A percentile compares a stretch with the other conserved stretches of the same genome.
Conservation (phyloP, 1,284 basidiomycete species). For the Ustanciosporium gigantosporum region DNA sequence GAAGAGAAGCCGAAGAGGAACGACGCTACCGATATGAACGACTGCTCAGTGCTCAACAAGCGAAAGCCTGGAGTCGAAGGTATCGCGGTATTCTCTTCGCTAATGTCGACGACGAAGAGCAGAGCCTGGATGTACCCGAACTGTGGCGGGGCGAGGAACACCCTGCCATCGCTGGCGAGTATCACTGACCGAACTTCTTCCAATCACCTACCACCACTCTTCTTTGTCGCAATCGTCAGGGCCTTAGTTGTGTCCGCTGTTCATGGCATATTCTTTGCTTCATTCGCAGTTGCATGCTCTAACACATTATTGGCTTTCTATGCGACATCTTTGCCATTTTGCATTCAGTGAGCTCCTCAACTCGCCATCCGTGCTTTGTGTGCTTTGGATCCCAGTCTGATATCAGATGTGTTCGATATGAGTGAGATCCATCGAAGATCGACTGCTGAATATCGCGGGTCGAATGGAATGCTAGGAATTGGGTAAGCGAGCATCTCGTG, state of each 20-base stretch:
- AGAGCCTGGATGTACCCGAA: slow-evolving; percentile 28
- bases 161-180: slow-evolving; percentile 30
- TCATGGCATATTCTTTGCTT: not conserved
- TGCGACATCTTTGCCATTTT: too few relatives aligned
- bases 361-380: too few relatives aligned
- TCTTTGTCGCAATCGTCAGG: not conserved
- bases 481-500: too few relatives aligned
- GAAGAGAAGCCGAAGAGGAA: slow-evolving; percentile 14
- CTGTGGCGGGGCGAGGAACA: slow-evolving; percentile 38
- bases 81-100: slow-evolving; percentile 35
- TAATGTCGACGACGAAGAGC: slow-evolving; percentile 35
- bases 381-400: too few relatives aligned
- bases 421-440: too few relatives aligned
- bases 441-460: too few relatives aligned
- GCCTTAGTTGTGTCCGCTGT: not conserved
- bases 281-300: slow-evolving; percentile 1
- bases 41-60: slow-evolving; percentile 35
- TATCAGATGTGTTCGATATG: too few relatives aligned
- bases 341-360: too few relatives aligned
- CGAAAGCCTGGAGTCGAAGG: slow-evolving; percentile 36
- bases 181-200: not conserved
- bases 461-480: too few relatives aligned
- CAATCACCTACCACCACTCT: not conserved
- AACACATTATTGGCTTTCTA: too few relatives aligned
- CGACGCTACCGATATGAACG: slow-evolving; percentile 30